Evolutionary conservation across 495 filamentous ascomycete genomes (phyloP).

Genomic region (Entonaema liquescens): DNA sequence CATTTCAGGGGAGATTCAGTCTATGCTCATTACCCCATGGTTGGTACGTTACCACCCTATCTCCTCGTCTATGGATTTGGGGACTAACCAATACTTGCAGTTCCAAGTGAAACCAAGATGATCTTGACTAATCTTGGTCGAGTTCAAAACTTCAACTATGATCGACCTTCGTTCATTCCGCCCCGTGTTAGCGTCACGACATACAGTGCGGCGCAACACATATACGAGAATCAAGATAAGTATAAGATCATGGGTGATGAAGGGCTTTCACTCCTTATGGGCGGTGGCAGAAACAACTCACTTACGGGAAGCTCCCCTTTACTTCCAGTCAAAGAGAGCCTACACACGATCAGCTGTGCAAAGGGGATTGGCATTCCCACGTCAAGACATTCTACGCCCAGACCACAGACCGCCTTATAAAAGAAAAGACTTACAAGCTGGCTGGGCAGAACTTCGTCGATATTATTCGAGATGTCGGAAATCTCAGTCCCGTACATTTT

Average conservation of each 20-base stretch:
- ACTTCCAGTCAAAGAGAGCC: conserved; percentile 60
- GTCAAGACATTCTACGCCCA: conserved; percentile 72
- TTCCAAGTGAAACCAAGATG: conserved; percentile 67
- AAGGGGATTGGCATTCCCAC: conserved; percentile 60
- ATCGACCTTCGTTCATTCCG: conserved; percentile 64
- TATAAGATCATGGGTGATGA: conserved; percentile 73
- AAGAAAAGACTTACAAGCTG: conserved; percentile 66
- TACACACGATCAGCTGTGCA: conserved; percentile 67
- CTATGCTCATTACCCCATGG: conserved; percentile 88
- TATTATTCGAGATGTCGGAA: conserved; percentile 78
- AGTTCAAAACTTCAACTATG: conserved; percentile 76
- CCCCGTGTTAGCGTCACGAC: conserved; percentile 64
- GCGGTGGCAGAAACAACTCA: conserved; percentile 58
- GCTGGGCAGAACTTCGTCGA: conserved; percentile 75
- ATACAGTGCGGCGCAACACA: conserved; percentile 67
- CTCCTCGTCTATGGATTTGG: background rate
- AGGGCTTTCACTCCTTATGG: conserved; percentile 60
- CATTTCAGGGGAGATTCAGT: conserved; percentile 81
- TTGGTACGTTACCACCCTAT: conserved; percentile 31
- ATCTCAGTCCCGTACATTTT: conserved; percentile 76
- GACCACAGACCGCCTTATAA: conserved; percentile 70
- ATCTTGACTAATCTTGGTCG: conserved; percentile 78
- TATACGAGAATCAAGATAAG: conserved; percentile 67
- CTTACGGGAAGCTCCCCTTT: conserved; percentile 60
- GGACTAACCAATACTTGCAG: conserved; percentile 19